Evolutionary conservation across 441 rosid genomes (phyloP).

Genomic region (Aleurites moluccanus): DNA sequence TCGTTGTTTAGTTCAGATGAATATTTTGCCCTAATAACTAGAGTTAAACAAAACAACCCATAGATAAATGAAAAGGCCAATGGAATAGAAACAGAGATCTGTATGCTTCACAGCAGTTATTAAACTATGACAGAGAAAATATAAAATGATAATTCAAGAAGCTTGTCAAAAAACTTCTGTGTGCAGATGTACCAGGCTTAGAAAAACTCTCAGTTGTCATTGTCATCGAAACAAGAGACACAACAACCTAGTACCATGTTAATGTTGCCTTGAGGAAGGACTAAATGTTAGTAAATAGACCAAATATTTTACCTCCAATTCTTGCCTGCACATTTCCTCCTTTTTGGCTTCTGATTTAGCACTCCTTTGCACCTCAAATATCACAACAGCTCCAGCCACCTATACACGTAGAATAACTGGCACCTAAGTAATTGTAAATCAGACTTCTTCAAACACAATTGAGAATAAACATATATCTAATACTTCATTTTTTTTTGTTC

Average conservation of each 20-base stretch:
- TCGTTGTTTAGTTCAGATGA: background rate
- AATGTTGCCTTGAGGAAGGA: conserved; percentile 1
- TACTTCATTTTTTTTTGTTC: background rate
- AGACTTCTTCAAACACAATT: background rate
- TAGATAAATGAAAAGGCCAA: background rate
- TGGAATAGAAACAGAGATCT: background rate
- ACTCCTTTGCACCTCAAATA: conserved; percentile 92
- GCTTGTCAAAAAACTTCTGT: background rate
- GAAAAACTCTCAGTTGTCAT: background rate
- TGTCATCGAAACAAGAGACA: background rate
- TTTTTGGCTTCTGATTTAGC: conserved; percentile 88
- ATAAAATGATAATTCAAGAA: background rate
- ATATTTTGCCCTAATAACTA: background rate
- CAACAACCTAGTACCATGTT: background rate
- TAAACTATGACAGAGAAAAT: background rate
- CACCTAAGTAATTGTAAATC: background rate
- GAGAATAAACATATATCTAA: background rate
- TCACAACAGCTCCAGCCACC: conserved; percentile 77
- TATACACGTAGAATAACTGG: background rate
- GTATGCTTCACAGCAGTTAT: background rate
- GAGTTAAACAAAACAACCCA: background rate
- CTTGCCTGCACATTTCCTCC: conserved; percentile 75
- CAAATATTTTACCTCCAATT: conserved; percentile 56
- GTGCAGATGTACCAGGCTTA: background rate
- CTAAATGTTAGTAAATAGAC: conserved; percentile 7